Base-by-base conservation (phyloP, 345 rosid species). In the Stellera chamaejasme region DNA sequence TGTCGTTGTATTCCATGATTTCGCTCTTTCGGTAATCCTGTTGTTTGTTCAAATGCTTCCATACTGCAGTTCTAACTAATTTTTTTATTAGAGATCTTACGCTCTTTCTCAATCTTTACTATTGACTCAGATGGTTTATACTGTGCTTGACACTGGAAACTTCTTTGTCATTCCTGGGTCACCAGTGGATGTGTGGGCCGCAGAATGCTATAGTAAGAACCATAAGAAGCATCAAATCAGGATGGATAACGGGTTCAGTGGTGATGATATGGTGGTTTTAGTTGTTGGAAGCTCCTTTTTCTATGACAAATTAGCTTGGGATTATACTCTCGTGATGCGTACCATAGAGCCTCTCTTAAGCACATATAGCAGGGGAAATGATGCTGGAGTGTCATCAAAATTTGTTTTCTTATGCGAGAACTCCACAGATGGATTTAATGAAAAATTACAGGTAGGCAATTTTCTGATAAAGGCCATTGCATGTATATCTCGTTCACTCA, bases 151-250 rank as follows among this genome's bases (percentile, higher is more conserved):
- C 76, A 69, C 81, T 77, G 97, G 99, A 70, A 89, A 93, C 82
- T 93, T 93, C 75, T 75, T 80, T 80, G 99, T 89, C 59, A 76
- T 89, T 79, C 92, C 92, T 69, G 99, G 96, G 79, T 80, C 95
- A 27, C 90, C 90, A 44, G 67, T 80, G 11, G 96, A 93, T 72
- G 90, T 87, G 50, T 93, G 99, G 96, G 81, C 87, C 68, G 92
- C 92, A 60, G 95, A 87, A 74, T 77, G 70, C 65, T 93, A 78
- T 65, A 58, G 69, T 53, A 81, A 73, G 70, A 71, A 72, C 50
- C 80, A 84, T 64, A 59, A 69, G 63, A 93, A 79, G 70, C 68
- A 73, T 72, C 81, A 75, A 27, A 51, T 85, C 61, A 82, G 97
- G 73, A 73, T 71, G 64, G 66, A 58, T 51, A 66, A 83, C 70